These are phyloP conservation scores for Lolium multiflorum DNA, from an alignment of 176 grass and related monocot genomes.

Conservation along the genomic window DNA sequence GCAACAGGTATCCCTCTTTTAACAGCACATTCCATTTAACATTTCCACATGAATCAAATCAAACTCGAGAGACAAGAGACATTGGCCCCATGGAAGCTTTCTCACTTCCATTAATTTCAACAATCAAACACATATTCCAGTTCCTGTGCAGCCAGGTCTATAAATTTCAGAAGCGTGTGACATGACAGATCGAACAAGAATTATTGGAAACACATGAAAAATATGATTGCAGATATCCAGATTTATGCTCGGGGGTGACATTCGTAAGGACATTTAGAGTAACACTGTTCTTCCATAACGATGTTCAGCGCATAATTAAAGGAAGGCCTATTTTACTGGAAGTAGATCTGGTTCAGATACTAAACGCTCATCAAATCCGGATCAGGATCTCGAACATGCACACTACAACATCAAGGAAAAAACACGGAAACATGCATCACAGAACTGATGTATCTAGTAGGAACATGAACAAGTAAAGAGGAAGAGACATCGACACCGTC, in stretches of 20 bases:
- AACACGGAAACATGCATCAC: neutral
- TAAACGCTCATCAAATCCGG: conserved; percentile 30
- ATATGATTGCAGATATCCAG: neutral
- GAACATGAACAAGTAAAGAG: neutral
- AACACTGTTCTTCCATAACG: neutral
- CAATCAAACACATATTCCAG: neutral
- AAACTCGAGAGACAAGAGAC: no score
- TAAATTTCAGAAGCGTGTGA: neutral
- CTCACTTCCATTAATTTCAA: neutral
- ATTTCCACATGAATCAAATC: neutral
- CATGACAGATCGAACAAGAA: neutral
- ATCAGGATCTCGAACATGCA: conserved; percentile 31
- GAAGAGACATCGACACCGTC: conserved; percentile 18
- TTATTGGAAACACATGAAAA: neutral
- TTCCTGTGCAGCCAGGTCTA: neutral
- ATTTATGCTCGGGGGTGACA: conserved; percentile 1
- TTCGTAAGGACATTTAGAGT: neutral
- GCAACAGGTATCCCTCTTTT: neutral
- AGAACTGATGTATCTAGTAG: conserved; percentile 13
- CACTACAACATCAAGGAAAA: neutral
- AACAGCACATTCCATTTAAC: no score
- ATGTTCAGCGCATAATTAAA: neutral
- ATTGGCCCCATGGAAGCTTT: neutral
- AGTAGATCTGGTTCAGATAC: conserved; percentile 40
- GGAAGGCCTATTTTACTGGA: conserved; percentile 23